Conservation (phyloP, 2,329 filamentous ascomycete species). For the Epicoccum sorghinum region DNA sequence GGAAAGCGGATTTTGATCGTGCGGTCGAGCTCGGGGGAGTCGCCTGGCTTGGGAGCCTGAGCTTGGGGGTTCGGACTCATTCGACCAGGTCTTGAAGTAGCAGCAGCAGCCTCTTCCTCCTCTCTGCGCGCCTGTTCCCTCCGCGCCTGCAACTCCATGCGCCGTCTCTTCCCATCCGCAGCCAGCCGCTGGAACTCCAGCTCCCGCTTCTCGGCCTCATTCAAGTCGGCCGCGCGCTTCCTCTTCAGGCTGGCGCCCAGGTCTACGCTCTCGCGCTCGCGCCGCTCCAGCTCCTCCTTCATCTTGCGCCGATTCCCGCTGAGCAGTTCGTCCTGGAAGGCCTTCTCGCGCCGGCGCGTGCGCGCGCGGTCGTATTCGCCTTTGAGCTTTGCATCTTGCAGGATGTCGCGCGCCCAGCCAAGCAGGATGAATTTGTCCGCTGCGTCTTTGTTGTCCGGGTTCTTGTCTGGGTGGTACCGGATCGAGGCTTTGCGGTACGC, state of each 20-base stretch:
- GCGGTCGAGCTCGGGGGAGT: conserved; percentile 60
- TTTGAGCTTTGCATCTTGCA: conserved; percentile 73
- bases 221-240: conserved; percentile 52
- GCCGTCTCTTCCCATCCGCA: conserved; percentile 59
- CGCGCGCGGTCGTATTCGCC: conserved; percentile 79
- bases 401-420: conserved; percentile 83
- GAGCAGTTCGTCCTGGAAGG: conserved; percentile 74
- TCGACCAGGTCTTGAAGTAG: conserved; percentile 42
- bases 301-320: conserved; percentile 75
- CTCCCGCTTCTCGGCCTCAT: conserved; percentile 64
- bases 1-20: conserved; percentile 64
- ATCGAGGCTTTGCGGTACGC: conserved; percentile 85
- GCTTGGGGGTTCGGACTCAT: conserved; percentile 20
- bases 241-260: conserved; percentile 48
- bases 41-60: conserved; percentile 28
- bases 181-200: conserved; percentile 55
- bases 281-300: conserved; percentile 83
- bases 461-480: conserved; percentile 95
- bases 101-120: conserved; percentile 50
- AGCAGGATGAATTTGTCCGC: conserved; percentile 83
- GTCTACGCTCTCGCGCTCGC: conserved; percentile 62
- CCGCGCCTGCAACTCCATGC: conserved; percentile 61
- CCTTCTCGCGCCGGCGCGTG: conserved; percentile 71
- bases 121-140: conserved; percentile 60
- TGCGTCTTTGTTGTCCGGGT: conserved; percentile 65